Evolutionary conservation across 305 asterid genomes (phyloP), one percentile per base, ranked within the genome.

Genomic region (Petunia hybrid): DNA sequence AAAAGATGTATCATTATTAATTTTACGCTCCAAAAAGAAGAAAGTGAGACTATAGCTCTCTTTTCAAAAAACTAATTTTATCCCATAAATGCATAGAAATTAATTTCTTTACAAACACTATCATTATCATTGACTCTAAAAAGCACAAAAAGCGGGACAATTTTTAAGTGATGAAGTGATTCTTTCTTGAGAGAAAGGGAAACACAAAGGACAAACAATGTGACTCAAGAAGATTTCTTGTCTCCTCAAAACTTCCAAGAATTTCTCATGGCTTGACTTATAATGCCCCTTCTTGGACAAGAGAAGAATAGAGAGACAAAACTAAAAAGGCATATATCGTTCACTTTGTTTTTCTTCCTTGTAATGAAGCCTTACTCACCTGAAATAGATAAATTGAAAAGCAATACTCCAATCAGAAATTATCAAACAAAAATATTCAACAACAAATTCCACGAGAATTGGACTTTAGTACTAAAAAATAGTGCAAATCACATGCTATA

Each of bases 121-220:
- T 73, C 45, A 73, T 73, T 51, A 35, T 12, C 35, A 9, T 4
- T 73, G 78, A 73, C 78, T 73, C 51, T 13, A 48, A 45, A 73
- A 48, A 51, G 78, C 63, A 48, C 31, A 71, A 71, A 71, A 71
- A 71, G 1, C 35, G 6, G 35, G 13, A 35, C 35, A 71, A 45
- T 71, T 71, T 71, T 35, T 62, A 48, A 48, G 45, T 71, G 1
- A 43, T 2, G 48, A 70, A 0, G 78, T 48, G 45, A 71, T 71
- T 71, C 62, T 71, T 71, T 43, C 45, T 71, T 51, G 45, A 71
- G 45, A 71, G 60, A 71, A 48, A 71, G 48, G 12, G 3, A 41
- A 48, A 70, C 46, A 46, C 76, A 69, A 45, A 46, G 16, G 77
- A 70, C 77, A 70, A 70, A 70, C 60, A 71, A 48, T 45, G 22